These are phyloP conservation scores for Xerocomellus dryophilus DNA, from an alignment of 768 basidiomycete species.

Conservation along the genomic window DNA sequence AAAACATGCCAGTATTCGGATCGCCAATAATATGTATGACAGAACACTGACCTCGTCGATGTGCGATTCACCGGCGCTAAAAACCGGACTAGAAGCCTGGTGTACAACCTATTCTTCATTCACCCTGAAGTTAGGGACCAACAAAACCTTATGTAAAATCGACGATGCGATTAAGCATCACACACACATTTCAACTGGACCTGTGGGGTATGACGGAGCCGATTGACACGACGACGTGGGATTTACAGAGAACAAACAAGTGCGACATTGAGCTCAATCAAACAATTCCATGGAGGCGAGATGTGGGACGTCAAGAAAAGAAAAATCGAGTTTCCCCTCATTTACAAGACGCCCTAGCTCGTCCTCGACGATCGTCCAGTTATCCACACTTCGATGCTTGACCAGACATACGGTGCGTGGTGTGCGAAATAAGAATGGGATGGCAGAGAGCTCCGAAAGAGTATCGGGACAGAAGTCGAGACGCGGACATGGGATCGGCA, in stretches of 20 bases:
- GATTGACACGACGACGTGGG: neutral
- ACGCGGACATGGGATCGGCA: neutral
- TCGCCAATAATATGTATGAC: too few species aligned
- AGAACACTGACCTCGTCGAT: too few species aligned
- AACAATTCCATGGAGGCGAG: conserved; percentile 14
- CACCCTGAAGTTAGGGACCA: neutral
- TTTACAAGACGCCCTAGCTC: conserved; percentile 20
- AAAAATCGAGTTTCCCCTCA: conserved; percentile 26
- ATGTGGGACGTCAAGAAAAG: conserved; percentile 22
- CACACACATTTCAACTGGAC: neutral
- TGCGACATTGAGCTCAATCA: conserved; percentile 3
- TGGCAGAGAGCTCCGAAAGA: conserved; percentile 28
- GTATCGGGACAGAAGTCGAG: conserved; percentile 15
- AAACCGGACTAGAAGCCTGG: neutral
- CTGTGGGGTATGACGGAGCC: neutral
- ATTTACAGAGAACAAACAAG: conserved; percentile 3
- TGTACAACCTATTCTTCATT: neutral
- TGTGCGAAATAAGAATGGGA: conserved; percentile 30
- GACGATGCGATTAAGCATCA: neutral
- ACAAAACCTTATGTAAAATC: too few species aligned
- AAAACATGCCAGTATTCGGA: neutral
- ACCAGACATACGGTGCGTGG: conserved; percentile 7
- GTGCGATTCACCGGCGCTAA: neutral
- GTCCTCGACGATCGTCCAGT: conserved; percentile 22
- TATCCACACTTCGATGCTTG: neutral